These are phyloP conservation scores for Tetrapisispora pingtungensis DNA, from an alignment of 805 yeast genomes.

Conservation along the genomic window DNA sequence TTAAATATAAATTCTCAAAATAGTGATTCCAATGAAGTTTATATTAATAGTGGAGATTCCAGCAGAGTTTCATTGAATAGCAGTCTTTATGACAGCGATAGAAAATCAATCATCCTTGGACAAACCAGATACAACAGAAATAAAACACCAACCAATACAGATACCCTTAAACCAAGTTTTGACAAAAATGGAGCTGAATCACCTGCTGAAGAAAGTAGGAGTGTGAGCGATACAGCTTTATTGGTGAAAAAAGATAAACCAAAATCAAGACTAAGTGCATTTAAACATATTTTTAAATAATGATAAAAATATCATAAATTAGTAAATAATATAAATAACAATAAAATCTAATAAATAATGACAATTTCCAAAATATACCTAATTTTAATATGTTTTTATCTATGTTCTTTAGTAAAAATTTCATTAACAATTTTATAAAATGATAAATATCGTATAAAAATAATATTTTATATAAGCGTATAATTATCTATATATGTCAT, in stretches of 20 bases:
- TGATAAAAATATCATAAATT: background rate
- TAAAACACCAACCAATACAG: background rate
- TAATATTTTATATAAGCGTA: background rate
- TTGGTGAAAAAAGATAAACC: slow-evolving; percentile 10
- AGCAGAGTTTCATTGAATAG: slow-evolving; percentile 2
- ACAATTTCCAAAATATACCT: background rate
- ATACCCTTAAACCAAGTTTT: background rate
- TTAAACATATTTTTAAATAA: slow-evolving; percentile 4
- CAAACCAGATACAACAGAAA: background rate
- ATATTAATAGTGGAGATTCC: background rate
- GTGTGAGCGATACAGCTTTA: slow-evolving; percentile 20
- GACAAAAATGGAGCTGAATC: background rate
- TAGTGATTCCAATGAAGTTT: background rate
- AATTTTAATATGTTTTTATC: no score
- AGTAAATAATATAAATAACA: background rate
- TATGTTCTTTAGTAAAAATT: background rate
- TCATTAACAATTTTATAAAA: background rate
- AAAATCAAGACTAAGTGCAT: slow-evolving; percentile 15
- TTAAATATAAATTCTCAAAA: background rate
- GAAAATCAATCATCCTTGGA: slow-evolving; percentile 1
- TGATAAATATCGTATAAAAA: background rate
- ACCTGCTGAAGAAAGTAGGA: slow-evolving; percentile 10
- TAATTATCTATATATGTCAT: background rate
- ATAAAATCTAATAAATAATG: background rate
- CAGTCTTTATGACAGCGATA: slow-evolving; percentile 1